Percentiles rank a stretch among this genome's conserved stretches.
phyloP scores from a whole-genome alignment of 2,329 filamentous ascomycete genomes.

The Penicillium sp. region DNA sequence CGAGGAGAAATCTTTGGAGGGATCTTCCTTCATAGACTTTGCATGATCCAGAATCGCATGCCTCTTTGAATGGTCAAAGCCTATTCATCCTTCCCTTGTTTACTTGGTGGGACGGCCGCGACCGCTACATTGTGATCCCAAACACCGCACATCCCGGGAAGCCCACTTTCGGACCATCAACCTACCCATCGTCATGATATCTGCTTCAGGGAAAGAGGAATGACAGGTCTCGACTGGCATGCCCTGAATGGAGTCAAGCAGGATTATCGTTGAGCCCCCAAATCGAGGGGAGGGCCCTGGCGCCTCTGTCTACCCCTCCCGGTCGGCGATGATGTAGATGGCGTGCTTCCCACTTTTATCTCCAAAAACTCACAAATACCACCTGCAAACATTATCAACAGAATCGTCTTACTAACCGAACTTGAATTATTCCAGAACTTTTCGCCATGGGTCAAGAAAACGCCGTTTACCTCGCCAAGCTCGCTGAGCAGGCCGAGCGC shows the following conservation, averaged over 20 bases:
- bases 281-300: conserved; percentile 2
- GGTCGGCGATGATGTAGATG: conserved; percentile 23
- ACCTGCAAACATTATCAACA: background rate
- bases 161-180: conserved; percentile 7
- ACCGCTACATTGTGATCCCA: conserved; percentile 20
- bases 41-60: conserved; percentile 4
- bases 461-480: conserved; percentile 99
- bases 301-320: conserved; percentile 22
- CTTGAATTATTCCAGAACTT: conserved; percentile 32
- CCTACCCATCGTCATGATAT: conserved; percentile 15
- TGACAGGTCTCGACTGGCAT: conserved; percentile 1
- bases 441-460: conserved; percentile 98
- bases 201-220: background rate
- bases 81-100: conserved; percentile 16
- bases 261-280: conserved; percentile 7
- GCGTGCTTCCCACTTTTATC: conserved; percentile 19
- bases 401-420: background rate
- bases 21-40: background rate
- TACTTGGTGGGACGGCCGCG: conserved; percentile 22
- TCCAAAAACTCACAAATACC: background rate
- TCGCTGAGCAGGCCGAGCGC: conserved; percentile 99
- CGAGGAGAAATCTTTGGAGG: background rate
- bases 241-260: conserved; percentile 2
- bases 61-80: background rate
- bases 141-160: conserved; percentile 11